phyloP scores from a whole-genome alignment of 2,329 filamentous ascomycete species.

The Neocucurbitaria cava region DNA sequence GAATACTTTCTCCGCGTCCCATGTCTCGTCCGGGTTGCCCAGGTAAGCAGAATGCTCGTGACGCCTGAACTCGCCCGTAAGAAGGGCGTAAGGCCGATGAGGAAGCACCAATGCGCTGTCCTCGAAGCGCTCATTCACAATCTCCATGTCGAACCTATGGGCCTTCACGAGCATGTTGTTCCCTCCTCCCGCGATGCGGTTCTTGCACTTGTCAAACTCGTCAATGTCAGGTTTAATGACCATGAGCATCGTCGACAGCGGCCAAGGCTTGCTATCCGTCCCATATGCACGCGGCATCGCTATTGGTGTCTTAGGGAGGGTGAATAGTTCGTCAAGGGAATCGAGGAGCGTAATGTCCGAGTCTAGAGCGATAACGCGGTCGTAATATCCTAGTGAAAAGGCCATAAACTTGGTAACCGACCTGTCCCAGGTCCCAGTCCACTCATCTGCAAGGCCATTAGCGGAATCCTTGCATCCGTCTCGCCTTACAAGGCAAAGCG shows the following conservation, averaged over 20 bases:
- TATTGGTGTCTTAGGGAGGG: slow-evolving; percentile 65
- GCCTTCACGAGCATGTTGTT: slow-evolving; percentile 35
- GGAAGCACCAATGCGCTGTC: slow-evolving; percentile 67
- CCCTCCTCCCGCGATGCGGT: slow-evolving; percentile 36
- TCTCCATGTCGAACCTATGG: slow-evolving; percentile 69
- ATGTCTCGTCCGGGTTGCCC: slow-evolving; percentile 60
- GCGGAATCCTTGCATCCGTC: slow-evolving; percentile 12
- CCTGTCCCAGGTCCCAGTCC: slow-evolving; percentile 63
- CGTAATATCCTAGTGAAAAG: slow-evolving; percentile 71
- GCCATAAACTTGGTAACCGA: slow-evolving; percentile 73
- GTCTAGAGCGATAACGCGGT: slow-evolving; percentile 65
- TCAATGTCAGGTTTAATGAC: slow-evolving; percentile 64
- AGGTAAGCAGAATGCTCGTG: slow-evolving; percentile 61
- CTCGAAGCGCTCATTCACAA: slow-evolving; percentile 68
- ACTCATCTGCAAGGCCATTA: slow-evolving; percentile 38
- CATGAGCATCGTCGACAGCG: slow-evolving; percentile 67
- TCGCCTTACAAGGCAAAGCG: slow-evolving; percentile 6
- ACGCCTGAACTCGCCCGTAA: slow-evolving; percentile 68
- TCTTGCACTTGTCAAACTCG: slow-evolving; percentile 56
- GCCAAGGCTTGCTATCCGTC: slow-evolving; percentile 61
- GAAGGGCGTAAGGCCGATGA: slow-evolving; percentile 67
- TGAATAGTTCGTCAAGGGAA: slow-evolving; percentile 74
- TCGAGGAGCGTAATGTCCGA: slow-evolving; percentile 69
- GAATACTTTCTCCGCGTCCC: slow-evolving; percentile 64
- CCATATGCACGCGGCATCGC: slow-evolving; percentile 78